Evolutionary conservation across 441 rosid genomes (phyloP).

Genomic region (Adansonia rubrostipa): DNA sequence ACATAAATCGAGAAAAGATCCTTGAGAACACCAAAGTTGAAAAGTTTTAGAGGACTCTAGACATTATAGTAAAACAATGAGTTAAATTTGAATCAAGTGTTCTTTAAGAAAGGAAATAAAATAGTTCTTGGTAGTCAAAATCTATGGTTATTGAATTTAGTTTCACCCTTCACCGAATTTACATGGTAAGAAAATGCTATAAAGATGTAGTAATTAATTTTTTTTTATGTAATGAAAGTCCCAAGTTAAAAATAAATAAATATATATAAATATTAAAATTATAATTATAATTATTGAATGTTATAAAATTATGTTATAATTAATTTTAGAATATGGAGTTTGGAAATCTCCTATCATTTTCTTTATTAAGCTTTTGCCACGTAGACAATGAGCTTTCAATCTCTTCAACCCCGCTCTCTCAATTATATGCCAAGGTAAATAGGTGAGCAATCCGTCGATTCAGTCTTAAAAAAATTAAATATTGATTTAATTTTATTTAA

Average conservation of each 20-base stretch:
- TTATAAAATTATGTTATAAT: background rate
- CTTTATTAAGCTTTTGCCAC: background rate
- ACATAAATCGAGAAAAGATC: background rate
- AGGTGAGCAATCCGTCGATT: too few relatives aligned
- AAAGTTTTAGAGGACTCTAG: background rate
- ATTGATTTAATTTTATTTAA: too few relatives aligned
- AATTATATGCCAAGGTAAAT: too few relatives aligned
- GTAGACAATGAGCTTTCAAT: background rate
- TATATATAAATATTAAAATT: too few relatives aligned
- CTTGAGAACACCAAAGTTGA: slow-evolving; percentile 7
- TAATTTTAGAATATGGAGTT: background rate
- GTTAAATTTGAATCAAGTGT: background rate
- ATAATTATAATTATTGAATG: too few relatives aligned
- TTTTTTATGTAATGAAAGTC: background rate
- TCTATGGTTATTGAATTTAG: background rate
- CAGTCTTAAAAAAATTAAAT: too few relatives aligned
- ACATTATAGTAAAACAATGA: background rate
- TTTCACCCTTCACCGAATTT: too few relatives aligned
- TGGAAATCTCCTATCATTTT: background rate
- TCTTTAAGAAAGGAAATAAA: background rate
- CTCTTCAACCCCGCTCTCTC: background rate
- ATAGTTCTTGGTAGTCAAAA: background rate
- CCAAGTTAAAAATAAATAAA: too few relatives aligned
- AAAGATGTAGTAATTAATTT: background rate
- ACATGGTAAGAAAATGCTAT: background rate